These are phyloP conservation scores for Leccinum pellstonianum DNA, from an alignment of 768 basidiomycete species.

Conservation along the genomic window DNA sequence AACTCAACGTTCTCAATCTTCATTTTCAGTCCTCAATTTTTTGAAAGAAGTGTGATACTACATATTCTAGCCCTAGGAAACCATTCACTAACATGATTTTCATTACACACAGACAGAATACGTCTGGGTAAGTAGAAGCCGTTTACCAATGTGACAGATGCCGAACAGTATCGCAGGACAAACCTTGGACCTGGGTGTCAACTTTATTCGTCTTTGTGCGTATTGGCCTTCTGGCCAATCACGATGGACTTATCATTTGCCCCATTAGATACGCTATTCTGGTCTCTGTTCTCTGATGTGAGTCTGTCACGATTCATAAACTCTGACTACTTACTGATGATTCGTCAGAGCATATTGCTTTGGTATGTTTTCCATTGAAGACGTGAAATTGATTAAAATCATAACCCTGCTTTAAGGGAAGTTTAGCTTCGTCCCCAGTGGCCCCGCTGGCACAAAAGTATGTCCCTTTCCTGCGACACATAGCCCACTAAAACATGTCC, in stretches of 20 bases:
- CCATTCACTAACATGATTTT: neutral
- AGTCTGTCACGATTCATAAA: neutral
- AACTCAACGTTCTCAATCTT: neutral
- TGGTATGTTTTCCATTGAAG: too few relatives aligned
- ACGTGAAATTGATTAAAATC: too few relatives aligned
- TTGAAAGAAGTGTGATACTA: neutral
- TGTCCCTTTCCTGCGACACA: too few relatives aligned
- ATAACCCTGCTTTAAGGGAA: too few relatives aligned
- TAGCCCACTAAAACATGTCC: neutral
- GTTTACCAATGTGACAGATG: too few relatives aligned
- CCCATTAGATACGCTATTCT: too few relatives aligned
- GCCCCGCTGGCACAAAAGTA: neutral
- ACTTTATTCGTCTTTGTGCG: neutral
- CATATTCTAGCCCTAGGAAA: neutral
- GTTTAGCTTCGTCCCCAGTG: neutral
- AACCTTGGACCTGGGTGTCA: slow-evolving; percentile 4
- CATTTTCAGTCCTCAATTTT: neutral
- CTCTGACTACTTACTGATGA: too few relatives aligned
- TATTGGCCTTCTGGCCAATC: neutral
- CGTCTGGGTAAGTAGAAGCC: slow-evolving; percentile 2
- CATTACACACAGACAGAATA: slow-evolving; percentile 1
- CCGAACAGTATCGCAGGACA: neutral
- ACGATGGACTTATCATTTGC: too few relatives aligned
- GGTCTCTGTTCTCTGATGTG: neutral
- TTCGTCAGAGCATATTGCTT: too few relatives aligned